Evolutionary conservation across 805 yeast genomes (phyloP).

Genomic region (Ogataea polymorpha): DNA sequence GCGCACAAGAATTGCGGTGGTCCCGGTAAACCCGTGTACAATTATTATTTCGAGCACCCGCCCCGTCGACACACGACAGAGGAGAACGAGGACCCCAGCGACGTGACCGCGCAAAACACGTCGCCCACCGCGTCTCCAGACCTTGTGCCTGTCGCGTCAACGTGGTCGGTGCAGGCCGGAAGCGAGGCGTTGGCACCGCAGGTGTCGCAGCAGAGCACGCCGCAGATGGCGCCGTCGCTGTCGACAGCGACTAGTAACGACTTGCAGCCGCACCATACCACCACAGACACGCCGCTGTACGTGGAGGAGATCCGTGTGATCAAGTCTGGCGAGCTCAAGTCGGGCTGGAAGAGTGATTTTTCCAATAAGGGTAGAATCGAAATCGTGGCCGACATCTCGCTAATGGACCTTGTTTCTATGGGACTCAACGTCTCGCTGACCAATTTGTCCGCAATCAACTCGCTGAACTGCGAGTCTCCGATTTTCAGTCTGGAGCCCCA

Average conservation of each 20-base stretch:
- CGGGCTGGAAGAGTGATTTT: slow-evolving; percentile 96
- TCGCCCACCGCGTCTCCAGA: slow-evolving; percentile 13
- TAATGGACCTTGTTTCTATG: slow-evolving; percentile 55
- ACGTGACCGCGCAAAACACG: not conserved
- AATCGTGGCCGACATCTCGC: slow-evolving; percentile 66
- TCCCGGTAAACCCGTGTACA: slow-evolving; percentile 22
- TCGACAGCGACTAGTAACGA: slow-evolving; percentile 1
- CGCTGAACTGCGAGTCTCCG: slow-evolving; percentile 33
- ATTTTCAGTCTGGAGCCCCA: slow-evolving; percentile 27
- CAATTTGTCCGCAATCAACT: slow-evolving; percentile 29
- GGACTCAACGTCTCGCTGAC: slow-evolving; percentile 34
- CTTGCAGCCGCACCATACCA: slow-evolving; percentile 11
- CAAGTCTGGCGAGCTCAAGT: slow-evolving; percentile 74
- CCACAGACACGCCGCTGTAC: slow-evolving; percentile 34
- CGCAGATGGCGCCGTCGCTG: slow-evolving; percentile 5
- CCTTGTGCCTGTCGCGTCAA: slow-evolving; percentile 26
- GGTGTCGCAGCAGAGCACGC: slow-evolving; percentile 9
- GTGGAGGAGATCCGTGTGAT: slow-evolving; percentile 74
- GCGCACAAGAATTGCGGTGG: slow-evolving; percentile 31
- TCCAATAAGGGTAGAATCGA: slow-evolving; percentile 75
- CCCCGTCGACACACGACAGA: slow-evolving; percentile 13
- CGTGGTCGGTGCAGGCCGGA: slow-evolving; percentile 26
- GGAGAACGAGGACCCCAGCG: slow-evolving; percentile 1
- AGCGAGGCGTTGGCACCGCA: slow-evolving; percentile 13
- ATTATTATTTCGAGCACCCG: slow-evolving; percentile 29